A percentile compares a stretch with the other conserved stretches of the same genome.
These are phyloP conservation scores for Brassica nigra DNA, from an alignment of 345 rosid species.

Conservation along the genomic window DNA sequence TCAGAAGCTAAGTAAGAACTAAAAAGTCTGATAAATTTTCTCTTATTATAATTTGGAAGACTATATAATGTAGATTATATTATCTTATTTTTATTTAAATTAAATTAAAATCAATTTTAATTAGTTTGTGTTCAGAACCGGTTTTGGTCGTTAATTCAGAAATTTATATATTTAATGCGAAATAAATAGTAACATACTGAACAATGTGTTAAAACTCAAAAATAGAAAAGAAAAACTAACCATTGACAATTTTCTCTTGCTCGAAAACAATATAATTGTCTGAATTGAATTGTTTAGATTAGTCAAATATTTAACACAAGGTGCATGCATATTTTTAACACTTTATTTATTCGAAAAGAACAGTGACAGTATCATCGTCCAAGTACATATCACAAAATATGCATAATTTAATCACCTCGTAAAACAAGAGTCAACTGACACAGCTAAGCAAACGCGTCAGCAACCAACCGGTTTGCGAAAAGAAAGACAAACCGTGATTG, in stretches of 20 bases:
- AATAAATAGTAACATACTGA: background rate
- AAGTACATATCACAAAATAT: background rate
- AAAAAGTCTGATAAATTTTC: background rate
- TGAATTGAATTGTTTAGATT: background rate
- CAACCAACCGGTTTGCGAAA: constrained; percentile 17
- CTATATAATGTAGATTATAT: background rate
- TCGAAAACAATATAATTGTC: background rate
- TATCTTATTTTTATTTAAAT: too few species aligned
- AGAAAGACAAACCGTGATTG: background rate
- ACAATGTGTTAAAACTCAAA: background rate
- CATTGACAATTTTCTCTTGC: background rate
- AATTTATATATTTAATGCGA: background rate
- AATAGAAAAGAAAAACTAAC: background rate
- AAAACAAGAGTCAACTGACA: constrained; percentile 21
- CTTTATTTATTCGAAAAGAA: background rate
- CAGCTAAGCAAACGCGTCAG: constrained; percentile 39
- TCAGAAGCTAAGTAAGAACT: background rate
- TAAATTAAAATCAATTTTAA: too few species aligned
- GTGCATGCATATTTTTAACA: background rate
- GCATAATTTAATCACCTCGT: background rate
- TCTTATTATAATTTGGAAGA: background rate
- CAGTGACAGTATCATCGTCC: background rate
- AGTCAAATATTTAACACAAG: background rate
- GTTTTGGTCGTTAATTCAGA: background rate
- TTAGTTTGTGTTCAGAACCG: background rate